phyloP scores from a whole-genome alignment of 805 yeast species.

The Nakazawaea holstii region DNA sequence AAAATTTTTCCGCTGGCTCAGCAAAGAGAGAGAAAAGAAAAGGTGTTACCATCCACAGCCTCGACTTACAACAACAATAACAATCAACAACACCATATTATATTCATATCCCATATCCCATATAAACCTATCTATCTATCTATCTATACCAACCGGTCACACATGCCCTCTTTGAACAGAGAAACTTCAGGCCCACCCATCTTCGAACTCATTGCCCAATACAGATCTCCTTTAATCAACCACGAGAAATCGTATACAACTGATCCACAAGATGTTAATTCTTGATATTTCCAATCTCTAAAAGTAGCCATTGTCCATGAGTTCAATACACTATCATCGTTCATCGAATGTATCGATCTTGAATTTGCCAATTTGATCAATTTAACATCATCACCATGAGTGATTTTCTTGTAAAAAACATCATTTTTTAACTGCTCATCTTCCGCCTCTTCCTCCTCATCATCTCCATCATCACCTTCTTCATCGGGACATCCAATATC shows the following conservation, averaged over 20 bases:
- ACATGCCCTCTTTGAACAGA: background rate
- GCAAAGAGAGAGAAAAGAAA: background rate
- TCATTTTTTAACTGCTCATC: background rate
- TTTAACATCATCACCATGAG: background rate
- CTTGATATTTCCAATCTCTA: background rate
- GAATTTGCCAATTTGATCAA: background rate
- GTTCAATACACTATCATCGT: background rate
- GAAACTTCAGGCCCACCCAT: background rate
- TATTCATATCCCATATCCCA: background rate
- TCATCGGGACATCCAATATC: conserved; percentile 3
- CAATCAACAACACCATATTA: background rate
- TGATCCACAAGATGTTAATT: background rate
- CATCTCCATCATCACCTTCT: background rate
- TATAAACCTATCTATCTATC: background rate
- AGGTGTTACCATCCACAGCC: background rate
- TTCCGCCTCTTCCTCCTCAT: background rate
- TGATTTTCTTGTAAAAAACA: background rate
- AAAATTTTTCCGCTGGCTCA: background rate
- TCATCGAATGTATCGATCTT: background rate
- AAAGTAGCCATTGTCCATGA: background rate
- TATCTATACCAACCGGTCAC: background rate
- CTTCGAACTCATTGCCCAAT: background rate
- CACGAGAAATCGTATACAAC: background rate
- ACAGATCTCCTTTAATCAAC: background rate
- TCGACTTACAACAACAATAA: background rate